Base-by-base conservation (phyloP, 2,329 filamentous ascomycete species). In the Pleurostoma richardsiae region DNA sequence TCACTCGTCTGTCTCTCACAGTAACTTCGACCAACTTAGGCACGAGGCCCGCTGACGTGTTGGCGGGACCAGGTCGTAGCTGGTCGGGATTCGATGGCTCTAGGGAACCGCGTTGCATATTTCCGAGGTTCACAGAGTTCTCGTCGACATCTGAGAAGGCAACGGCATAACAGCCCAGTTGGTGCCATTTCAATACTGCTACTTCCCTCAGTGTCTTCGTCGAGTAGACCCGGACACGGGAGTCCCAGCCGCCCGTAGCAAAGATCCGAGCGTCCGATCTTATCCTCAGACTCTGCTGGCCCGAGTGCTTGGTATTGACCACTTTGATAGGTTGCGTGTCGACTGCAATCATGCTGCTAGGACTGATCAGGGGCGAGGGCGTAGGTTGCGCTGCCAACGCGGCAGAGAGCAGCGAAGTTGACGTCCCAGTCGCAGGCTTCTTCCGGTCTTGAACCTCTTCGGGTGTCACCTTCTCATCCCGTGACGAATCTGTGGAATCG, bases 181-280 rank as follows among this genome's bases (percentile, higher is more conserved):
- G 83, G 66, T 97, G 94, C 92, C 92, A 97, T 66, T 95, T 95
- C 52, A 97, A 70, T 46, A 96, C 90, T 0, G 92, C 94, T 8
- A 97, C 67, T 65, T 97, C 91, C 59, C 85, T 88, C 73, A 97
- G 76, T 0, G 83, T 86, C 65, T 86, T 90, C 41, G 77, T 69
- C 3, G 86, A 86, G 64, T 97, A 99, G 2, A 97, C 83, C 6
- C 94, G 76, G 2, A 91, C 73, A 42, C 83, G 81, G 2, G 82
- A 78, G 64, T 99, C 94, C 94, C 94, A 99, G 4, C 94, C 94
- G 0, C 89, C 92, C 0, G 92, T 97, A 3, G 87, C 89, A 53
- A 96, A 86, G 4, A 99, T 77, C 52, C 80, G 85, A 3, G 83
- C 87, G 62, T 99, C 94, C 2, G 82, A 85, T 10, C 94, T 82